Conservation (phyloP, 116 monocot species). For the Cymodocea nodosa region DNA sequence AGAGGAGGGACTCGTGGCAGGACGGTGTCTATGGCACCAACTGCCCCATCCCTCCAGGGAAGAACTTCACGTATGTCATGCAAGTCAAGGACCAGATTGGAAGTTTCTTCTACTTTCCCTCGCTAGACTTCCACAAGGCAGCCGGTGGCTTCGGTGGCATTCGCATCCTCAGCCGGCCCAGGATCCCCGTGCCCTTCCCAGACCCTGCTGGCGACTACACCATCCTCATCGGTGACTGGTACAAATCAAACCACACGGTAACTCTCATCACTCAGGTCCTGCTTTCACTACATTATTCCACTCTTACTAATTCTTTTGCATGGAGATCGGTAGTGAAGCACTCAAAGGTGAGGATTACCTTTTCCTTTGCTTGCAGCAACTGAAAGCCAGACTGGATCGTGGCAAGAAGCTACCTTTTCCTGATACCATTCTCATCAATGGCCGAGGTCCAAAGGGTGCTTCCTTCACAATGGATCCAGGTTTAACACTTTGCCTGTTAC, state of each 20-base stretch:
- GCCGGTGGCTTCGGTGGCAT: constrained; percentile 82
- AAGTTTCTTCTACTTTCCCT: constrained; percentile 39
- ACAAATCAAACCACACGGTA: constrained; percentile 57
- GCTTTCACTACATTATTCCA: no score
- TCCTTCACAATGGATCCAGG: constrained; percentile 50
- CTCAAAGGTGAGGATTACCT: neutral
- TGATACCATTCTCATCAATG: constrained; percentile 71
- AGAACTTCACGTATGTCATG: constrained; percentile 71
- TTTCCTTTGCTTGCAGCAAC: constrained; percentile 23
- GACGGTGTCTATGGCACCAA: constrained; percentile 75
- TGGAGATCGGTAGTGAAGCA: no score
- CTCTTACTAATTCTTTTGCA: no score
- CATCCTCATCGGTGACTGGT: constrained; percentile 65
- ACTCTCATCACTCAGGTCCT: no score
- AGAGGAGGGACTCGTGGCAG: constrained; percentile 67
- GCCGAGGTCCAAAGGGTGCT: constrained; percentile 46
- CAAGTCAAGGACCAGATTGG: constrained; percentile 92
- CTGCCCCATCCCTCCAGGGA: constrained; percentile 84
- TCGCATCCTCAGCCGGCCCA: constrained; percentile 61
- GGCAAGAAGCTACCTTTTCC: constrained; percentile 55
- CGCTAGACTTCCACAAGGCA: constrained; percentile 71
- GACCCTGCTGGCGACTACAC: constrained; percentile 77
- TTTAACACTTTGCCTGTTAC: neutral
- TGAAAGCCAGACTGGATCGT: constrained; percentile 43
- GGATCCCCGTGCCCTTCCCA: constrained; percentile 72